A percentile compares a stretch with the other conserved stretches of the same genome.
phyloP scores from a whole-genome alignment of 129 eudicot species.

The Ambrosia trifida region DNA sequence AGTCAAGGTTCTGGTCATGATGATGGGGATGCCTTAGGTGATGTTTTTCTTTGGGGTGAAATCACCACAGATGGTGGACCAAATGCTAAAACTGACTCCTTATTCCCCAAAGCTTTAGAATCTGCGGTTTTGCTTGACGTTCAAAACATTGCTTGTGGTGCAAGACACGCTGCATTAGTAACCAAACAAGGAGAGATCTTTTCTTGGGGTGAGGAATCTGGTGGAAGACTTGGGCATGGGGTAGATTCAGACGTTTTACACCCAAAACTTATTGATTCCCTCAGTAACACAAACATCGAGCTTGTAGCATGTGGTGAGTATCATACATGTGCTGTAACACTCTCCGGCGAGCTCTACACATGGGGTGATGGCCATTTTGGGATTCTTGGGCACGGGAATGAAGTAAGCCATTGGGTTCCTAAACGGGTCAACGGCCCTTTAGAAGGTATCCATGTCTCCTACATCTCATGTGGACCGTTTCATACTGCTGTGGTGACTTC shows the following conservation, averaged over 20 bases:
- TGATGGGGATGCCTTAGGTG: conserved; percentile 96
- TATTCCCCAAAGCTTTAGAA: conserved; percentile 88
- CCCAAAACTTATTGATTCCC: conserved; percentile 82
- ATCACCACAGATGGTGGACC: conserved; percentile 78
- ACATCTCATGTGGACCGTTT: conserved; percentile 93
- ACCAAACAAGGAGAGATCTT: conserved; percentile 96
- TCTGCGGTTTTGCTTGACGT: conserved; percentile 95
- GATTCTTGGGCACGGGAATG: conserved; percentile 95
- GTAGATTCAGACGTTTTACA: conserved; percentile 90
- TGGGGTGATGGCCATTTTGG: conserved; percentile 98
- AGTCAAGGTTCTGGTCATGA: conserved; percentile 99
- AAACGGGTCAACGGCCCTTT: conserved; percentile 83
- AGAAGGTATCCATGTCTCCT: conserved; percentile 96
- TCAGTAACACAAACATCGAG: conserved; percentile 73
- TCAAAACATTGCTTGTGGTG: conserved; percentile 97
- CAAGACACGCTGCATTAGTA: conserved; percentile 84
- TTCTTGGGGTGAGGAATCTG: conserved; percentile 94
- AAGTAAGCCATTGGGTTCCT: conserved; percentile 93
- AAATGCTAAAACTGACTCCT: conserved; percentile 58
- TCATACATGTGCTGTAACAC: conserved; percentile 96
- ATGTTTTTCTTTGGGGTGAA: conserved; percentile 97
- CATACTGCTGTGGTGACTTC: conserved; percentile 98
- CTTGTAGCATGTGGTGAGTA: conserved; percentile 95
- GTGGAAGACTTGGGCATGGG: conserved; percentile 98
- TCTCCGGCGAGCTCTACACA: conserved; percentile 92